phyloP scores from a whole-genome alignment of 495 filamentous ascomycete genomes.

The Halenospora varia region DNA sequence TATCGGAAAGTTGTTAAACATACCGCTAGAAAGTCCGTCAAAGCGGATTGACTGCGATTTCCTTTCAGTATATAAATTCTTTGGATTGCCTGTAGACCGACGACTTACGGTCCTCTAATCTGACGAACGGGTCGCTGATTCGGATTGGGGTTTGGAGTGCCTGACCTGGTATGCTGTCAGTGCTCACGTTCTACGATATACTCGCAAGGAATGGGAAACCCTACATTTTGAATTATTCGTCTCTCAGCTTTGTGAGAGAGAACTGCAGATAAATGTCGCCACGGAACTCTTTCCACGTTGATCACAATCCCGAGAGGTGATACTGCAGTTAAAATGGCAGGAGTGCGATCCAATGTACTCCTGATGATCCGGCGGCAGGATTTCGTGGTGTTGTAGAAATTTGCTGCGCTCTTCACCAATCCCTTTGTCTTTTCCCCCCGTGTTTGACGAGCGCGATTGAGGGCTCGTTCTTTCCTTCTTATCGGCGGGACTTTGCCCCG shows the following conservation, averaged over 20 bases:
- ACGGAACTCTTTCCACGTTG: too few relatives aligned
- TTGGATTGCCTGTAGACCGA: neutral
- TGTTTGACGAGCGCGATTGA: neutral
- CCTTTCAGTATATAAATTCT: neutral
- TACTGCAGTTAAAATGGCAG: too few relatives aligned
- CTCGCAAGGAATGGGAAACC: neutral
- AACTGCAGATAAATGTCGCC: too few relatives aligned
- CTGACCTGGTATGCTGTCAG: neutral
- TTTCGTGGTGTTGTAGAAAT: neutral
- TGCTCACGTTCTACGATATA: neutral
- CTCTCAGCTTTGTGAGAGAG: neutral
- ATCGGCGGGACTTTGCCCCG: neutral
- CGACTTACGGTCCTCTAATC: constrained; percentile 59
- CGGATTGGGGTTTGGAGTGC: neutral
- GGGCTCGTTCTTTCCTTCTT: too few relatives aligned
- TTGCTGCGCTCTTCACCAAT: neutral
- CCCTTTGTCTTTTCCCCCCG: neutral
- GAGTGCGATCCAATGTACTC: too few relatives aligned
- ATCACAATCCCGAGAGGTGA: too few relatives aligned
- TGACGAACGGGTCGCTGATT: constrained; percentile 33
- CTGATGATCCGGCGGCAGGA: too few relatives aligned
- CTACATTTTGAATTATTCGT: neutral
- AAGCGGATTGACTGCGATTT: constrained; percentile 54
- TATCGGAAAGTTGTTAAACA: constrained; percentile 22
- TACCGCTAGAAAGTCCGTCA: constrained; percentile 79